A percentile compares a stretch with the other conserved stretches of the same genome.
Conservation (phyloP, 2,329 filamentous ascomycete species). For the Aspergillus tubingensis region DNA sequence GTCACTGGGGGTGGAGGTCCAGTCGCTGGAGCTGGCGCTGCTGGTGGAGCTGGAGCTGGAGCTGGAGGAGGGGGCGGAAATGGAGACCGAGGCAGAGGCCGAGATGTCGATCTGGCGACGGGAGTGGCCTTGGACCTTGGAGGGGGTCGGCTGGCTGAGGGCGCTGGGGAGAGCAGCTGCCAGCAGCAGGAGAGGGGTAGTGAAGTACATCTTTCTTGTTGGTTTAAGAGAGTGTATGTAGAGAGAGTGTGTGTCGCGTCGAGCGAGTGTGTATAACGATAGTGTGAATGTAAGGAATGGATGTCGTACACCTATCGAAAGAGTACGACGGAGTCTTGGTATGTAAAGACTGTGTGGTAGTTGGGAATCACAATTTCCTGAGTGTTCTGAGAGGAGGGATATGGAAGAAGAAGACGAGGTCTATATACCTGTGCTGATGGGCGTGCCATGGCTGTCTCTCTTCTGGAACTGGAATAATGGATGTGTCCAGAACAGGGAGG, state of each 20-base stretch:
- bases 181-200: conserved; percentile 33
- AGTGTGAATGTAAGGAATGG: neutral
- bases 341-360: neutral
- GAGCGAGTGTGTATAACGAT: conserved; percentile 6
- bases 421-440: neutral
- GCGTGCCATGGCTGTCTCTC: neutral
- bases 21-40: conserved; percentile 11
- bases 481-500: neutral
- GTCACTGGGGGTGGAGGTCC: conserved; percentile 25
- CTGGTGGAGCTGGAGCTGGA: conserved; percentile 12
- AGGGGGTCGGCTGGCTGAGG: conserved; percentile 18
- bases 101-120: conserved; percentile 18
- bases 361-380: neutral
- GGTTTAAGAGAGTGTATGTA: neutral
- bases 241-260: conserved; percentile 8
- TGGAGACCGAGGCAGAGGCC: neutral
- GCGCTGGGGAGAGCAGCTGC: conserved; percentile 33
- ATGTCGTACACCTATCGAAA: neutral
- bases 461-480: neutral
- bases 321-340: neutral
- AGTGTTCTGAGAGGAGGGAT: neutral
- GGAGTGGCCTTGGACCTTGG: conserved; percentile 18
- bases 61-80: conserved; percentile 5
- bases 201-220: conserved; percentile 31
- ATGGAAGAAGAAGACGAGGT: neutral